Conservation (phyloP, 2,329 filamentous ascomycete genomes). For the Pseudonectria buxi region DNA sequence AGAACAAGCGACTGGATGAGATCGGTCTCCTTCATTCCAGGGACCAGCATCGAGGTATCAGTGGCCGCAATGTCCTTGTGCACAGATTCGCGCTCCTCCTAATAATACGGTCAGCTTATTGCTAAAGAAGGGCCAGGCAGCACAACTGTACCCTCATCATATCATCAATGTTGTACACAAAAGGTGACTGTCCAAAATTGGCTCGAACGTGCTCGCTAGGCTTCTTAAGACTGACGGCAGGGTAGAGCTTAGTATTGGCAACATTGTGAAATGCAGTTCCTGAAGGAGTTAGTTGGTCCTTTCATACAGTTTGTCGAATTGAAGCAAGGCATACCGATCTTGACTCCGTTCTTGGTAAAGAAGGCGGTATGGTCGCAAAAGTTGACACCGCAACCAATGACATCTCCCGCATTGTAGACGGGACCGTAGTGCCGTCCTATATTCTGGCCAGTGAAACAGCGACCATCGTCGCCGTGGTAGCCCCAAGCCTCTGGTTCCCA, state of each 20-base stretch:
- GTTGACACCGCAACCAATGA: conserved; percentile 60
- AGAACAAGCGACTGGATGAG: conserved; percentile 75
- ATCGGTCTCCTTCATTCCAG: conserved; percentile 62
- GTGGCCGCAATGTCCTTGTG: conserved; percentile 52
- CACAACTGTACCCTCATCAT: conserved; percentile 61
- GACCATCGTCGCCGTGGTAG: conserved; percentile 63
- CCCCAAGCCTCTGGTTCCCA: conserved; percentile 65
- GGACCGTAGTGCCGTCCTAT: conserved; percentile 52
- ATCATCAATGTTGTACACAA: conserved; percentile 85
- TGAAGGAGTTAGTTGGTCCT: conserved; percentile 30
- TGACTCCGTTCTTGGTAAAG: conserved; percentile 59
- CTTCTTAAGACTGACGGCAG: conserved; percentile 59
- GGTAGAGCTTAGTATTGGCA: conserved; percentile 56
- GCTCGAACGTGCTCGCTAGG: conserved; percentile 53
- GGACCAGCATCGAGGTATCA: conserved; percentile 54
- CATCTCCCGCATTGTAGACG: conserved; percentile 48
- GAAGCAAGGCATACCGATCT: conserved; percentile 39
- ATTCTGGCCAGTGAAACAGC: conserved; percentile 51
- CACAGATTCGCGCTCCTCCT: conserved; percentile 57
- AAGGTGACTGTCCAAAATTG: conserved; percentile 68
- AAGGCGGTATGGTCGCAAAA: conserved; percentile 59
- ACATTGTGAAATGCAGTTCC: conserved; percentile 66
- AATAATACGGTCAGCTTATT: conserved; percentile 5
- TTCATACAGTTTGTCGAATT: neutral
- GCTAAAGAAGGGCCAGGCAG: neutral